phyloP scores from a whole-genome alignment of 73 alveolate species.

The Strombidium stylifer region DNA sequence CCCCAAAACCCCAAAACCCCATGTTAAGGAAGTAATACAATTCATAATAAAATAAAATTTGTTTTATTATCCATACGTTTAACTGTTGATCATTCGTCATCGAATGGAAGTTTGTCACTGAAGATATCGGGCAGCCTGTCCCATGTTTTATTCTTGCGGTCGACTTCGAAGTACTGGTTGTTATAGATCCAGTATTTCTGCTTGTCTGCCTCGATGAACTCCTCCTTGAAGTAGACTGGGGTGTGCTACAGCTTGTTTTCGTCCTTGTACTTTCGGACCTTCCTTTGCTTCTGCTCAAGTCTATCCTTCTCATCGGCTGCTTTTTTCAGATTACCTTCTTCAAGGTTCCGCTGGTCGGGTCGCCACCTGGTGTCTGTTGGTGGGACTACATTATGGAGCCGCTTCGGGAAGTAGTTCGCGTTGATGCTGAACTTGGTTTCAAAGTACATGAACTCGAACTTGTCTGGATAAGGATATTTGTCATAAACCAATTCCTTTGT shows the following conservation, averaged over 20 bases:
- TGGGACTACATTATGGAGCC: constrained; percentile 71
- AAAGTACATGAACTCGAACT: constrained; percentile 69
- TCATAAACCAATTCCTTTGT: constrained; percentile 39
- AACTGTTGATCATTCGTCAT: constrained; percentile 22
- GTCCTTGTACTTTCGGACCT: constrained; percentile 50
- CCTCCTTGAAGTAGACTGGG: constrained; percentile 67
- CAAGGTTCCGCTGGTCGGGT: constrained; percentile 41
- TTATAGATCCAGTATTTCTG: constrained; percentile 12
- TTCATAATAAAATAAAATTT: no score
- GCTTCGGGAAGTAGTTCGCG: constrained; percentile 84
- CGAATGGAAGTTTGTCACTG: constrained; percentile 20
- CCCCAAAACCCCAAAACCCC: no score
- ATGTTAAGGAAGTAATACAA: no score
- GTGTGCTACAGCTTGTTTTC: constrained; percentile 28
- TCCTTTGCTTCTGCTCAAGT: constrained; percentile 67
- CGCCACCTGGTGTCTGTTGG: constrained; percentile 93
- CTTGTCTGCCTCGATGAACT: constrained; percentile 16
- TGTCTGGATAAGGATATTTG: constrained; percentile 47
- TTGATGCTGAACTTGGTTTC: constrained; percentile 70
- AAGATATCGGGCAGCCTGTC: constrained; percentile 25
- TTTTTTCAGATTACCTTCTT: constrained; percentile 29
- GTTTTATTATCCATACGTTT: no score
- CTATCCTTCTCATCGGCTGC: constrained; percentile 63
- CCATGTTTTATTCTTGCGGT: constrained; percentile 18
- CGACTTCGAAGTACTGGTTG: constrained; percentile 4